A percentile compares a stretch with the other conserved stretches of the same genome.
phyloP scores from a whole-genome alignment of 2,329 filamentous ascomycete genomes.

The Paraconiothyrium brasiliense region DNA sequence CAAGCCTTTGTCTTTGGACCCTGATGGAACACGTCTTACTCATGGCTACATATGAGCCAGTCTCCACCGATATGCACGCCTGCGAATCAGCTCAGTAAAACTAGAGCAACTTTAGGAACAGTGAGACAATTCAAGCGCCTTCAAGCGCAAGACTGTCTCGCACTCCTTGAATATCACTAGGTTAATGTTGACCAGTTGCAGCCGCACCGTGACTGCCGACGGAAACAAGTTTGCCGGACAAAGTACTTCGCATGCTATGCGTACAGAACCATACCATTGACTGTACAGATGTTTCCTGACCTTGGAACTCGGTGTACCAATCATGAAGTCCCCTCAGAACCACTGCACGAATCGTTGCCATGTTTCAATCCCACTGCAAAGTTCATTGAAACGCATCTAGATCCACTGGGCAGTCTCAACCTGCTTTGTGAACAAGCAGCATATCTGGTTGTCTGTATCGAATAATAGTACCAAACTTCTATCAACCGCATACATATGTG shows the following conservation, averaged over 20 bases:
- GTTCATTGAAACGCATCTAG: neutral
- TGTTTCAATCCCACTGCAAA: constrained; percentile 12
- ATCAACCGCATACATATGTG: neutral
- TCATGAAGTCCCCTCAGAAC: neutral
- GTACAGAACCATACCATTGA: no score
- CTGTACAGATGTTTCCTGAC: neutral
- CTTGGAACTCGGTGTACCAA: neutral
- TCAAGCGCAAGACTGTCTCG: neutral
- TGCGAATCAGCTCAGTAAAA: constrained; percentile 1
- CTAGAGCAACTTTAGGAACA: neutral
- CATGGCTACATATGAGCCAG: neutral
- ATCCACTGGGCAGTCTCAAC: neutral
- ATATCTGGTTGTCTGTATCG: neutral
- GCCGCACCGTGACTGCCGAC: constrained; percentile 3
- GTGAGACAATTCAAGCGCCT: neutral
- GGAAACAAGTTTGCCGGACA: neutral
- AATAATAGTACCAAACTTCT: neutral
- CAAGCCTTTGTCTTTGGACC: neutral
- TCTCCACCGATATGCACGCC: neutral
- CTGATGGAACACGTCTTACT: neutral
- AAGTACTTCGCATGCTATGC: neutral
- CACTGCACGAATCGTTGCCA: constrained; percentile 8
- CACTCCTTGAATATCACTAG: neutral
- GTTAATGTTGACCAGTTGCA: neutral
- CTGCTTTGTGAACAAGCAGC: no score